Percentiles rank a stretch among this genome's conserved stretches.
Evolutionary conservation across 345 rosid genomes (phyloP).

Genomic region (Psidium friedrichsthalianum): DNA sequence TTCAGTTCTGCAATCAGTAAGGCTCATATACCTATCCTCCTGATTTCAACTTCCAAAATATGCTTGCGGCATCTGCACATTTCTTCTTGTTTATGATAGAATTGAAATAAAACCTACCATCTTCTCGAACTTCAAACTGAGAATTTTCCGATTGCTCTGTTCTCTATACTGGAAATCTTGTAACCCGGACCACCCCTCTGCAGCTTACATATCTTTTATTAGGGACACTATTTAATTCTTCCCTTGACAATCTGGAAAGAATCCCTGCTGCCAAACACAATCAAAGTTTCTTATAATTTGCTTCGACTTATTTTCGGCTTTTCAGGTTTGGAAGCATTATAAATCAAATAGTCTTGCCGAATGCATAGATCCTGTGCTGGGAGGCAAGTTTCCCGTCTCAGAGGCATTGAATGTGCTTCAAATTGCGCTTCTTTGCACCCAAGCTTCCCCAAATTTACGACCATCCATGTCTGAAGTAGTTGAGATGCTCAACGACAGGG

Average conservation of each 20-base stretch:
- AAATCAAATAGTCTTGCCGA: neutral
- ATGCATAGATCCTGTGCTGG: conserved; percentile 1
- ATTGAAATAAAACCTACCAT: neutral
- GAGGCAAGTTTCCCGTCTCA: neutral
- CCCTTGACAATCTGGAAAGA: neutral
- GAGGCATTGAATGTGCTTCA: conserved; percentile 4
- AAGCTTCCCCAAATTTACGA: conserved; percentile 8
- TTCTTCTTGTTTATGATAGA: neutral
- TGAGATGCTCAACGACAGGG: neutral
- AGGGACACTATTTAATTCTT: neutral
- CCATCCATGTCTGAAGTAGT: conserved; percentile 8
- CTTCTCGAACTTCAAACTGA: neutral
- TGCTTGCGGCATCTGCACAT: neutral
- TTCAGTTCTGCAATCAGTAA: neutral
- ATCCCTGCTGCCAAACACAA: neutral
- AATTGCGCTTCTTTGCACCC: conserved; percentile 9
- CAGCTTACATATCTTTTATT: neutral
- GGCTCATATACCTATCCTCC: neutral
- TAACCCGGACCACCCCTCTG: neutral
- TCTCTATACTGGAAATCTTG: neutral
- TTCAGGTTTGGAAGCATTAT: conserved; percentile 5
- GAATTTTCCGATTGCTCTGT: neutral
- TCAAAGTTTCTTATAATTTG: neutral
- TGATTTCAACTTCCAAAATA: neutral
- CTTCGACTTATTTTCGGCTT: neutral